Conservation (phyloP, 257 asterid species). For the Petunia secreta region DNA sequence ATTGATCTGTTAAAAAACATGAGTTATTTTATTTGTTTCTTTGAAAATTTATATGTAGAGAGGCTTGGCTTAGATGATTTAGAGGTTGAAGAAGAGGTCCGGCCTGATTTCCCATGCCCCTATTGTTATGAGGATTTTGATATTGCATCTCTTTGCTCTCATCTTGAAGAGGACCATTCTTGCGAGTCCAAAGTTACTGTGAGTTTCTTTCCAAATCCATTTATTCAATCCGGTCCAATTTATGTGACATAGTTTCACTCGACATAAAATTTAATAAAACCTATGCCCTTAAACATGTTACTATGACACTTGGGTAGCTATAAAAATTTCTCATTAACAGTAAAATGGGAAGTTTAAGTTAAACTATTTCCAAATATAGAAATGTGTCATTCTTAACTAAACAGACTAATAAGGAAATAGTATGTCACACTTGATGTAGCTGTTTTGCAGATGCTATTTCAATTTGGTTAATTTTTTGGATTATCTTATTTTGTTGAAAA, state of each 20-base stretch:
- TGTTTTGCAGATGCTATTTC: not conserved
- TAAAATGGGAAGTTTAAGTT: too few relatives aligned
- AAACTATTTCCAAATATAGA: too few relatives aligned
- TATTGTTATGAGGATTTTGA: slow-evolving; percentile 86
- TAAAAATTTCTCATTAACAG: too few relatives aligned
- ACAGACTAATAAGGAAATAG: too few relatives aligned
- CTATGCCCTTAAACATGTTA: too few relatives aligned
- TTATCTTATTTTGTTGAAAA: slow-evolving; percentile 27
- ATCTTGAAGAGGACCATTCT: slow-evolving; percentile 82
- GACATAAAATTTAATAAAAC: too few relatives aligned
- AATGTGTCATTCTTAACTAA: too few relatives aligned
- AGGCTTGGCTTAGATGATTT: slow-evolving; percentile 64
- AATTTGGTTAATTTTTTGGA: slow-evolving; percentile 20
- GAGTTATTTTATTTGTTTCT: not conserved
- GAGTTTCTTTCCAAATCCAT: slow-evolving; percentile 40
- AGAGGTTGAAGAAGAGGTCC: slow-evolving; percentile 78
- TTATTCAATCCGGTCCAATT: too few relatives aligned
- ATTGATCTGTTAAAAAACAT: not conserved
- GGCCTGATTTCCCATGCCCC: slow-evolving; percentile 77
- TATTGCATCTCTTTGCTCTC: slow-evolving; percentile 74
- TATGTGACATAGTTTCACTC: too few relatives aligned
- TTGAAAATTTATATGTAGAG: slow-evolving; percentile 41
- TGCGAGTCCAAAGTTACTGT: slow-evolving; percentile 72
- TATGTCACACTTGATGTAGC: not conserved
- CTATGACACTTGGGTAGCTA: too few relatives aligned